Conservation (phyloP, 306 rosid genomes). For the Quercus variabilis region DNA sequence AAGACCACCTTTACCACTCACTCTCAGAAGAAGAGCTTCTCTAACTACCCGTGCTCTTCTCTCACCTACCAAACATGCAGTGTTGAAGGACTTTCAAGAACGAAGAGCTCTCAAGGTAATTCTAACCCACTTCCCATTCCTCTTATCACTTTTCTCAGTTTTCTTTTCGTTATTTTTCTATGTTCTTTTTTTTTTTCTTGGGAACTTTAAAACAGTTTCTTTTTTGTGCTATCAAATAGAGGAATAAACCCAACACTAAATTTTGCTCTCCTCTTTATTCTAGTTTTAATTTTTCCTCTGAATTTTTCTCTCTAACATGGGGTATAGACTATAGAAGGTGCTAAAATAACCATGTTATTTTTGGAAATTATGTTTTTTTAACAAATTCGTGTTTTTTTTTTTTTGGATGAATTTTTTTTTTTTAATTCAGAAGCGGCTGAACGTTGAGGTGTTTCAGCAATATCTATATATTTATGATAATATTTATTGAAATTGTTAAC, state of each 20-base stretch:
- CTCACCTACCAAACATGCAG: constrained; percentile 40
- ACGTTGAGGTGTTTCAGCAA: too few relatives aligned
- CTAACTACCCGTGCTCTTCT: constrained; percentile 51
- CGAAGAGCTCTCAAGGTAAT: constrained; percentile 82
- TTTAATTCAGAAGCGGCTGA: neutral
- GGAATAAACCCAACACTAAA: too few relatives aligned
- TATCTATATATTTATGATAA: neutral
- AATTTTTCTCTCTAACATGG: neutral
- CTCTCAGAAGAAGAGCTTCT: constrained; percentile 32
- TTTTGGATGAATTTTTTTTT: neutral
- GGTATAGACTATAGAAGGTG: neutral
- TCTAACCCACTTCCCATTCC: neutral
- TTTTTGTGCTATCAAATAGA: too few relatives aligned
- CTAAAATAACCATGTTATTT: neutral
- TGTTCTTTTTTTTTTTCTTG: too few relatives aligned
- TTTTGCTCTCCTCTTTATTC: neutral
- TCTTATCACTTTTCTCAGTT: neutral
- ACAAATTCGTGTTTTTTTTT: neutral
- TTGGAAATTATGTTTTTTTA: neutral
- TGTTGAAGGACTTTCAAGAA: constrained; percentile 64
- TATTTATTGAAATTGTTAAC: neutral
- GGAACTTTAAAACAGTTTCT: too few relatives aligned
- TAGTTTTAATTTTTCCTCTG: neutral
- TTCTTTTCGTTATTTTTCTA: neutral
- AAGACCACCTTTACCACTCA: constrained; percentile 35